A percentile compares a stretch with the other conserved stretches of the same genome.
Conservation (phyloP, 108 stramenopile genomes). For the Skeletonema grethae region DNA sequence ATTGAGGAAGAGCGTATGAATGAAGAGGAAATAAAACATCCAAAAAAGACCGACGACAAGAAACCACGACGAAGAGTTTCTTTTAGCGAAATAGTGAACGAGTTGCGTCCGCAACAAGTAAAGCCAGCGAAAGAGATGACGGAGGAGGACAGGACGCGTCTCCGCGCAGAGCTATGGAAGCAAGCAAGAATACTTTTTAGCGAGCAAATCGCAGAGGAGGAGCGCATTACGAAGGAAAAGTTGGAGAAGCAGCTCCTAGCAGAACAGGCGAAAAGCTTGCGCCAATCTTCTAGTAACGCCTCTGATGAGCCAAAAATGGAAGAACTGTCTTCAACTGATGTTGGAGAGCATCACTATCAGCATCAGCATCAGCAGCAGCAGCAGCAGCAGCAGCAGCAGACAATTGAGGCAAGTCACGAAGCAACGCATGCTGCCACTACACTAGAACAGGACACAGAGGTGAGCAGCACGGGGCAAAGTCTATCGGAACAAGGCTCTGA, state of each 20-base stretch:
- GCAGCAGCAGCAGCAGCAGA: not conserved
- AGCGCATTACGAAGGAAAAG: not conserved
- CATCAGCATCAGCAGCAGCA: not conserved
- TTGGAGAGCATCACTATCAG: not conserved
- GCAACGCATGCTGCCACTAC: not conserved
- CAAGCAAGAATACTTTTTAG: not conserved
- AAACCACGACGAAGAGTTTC: not conserved
- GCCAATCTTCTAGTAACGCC: not conserved
- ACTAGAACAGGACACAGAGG: not conserved
- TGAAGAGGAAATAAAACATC: not conserved
- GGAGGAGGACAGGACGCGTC: conserved; percentile 1
- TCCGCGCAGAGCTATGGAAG: conserved; percentile 3
- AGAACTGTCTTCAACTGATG: not conserved
- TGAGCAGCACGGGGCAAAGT: not conserved
- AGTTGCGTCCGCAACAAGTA: not conserved
- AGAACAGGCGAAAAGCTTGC: not conserved
- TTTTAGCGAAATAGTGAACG: not conserved
- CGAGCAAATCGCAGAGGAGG: not conserved
- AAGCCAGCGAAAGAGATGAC: not conserved
- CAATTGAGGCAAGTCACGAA: not conserved
- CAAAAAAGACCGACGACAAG: not conserved
- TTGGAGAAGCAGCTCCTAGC: not conserved
- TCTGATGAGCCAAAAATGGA: not conserved
- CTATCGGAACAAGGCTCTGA: not conserved
- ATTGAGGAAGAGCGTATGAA: not conserved